Base-by-base conservation (phyloP, 306 rosid species). In the Hippophae rhamnoides region DNA sequence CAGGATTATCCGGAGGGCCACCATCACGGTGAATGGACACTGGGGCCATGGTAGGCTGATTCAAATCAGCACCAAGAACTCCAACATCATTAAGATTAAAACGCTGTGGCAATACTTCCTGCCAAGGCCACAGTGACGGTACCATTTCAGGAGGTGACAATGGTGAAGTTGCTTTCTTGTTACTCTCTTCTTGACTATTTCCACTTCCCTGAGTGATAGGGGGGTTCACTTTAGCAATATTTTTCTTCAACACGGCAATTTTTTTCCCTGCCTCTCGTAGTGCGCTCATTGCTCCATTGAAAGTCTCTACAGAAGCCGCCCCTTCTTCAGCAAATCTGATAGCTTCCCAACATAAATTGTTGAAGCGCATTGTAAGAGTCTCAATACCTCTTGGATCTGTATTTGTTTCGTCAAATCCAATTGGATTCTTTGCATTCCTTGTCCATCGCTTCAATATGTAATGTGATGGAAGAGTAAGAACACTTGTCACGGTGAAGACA, bases 391-490 rank as follows among this genome's bases (percentile, higher is more conserved):
- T 81, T 40, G 74, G 47, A 69, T 81, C 77, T 58, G 66, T 27
- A 74, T 46, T 63, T 61, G 69, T 67, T 69, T 81, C 95, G 45
- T 84, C 81, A 13, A 72, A 66, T 61, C 67, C 73, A 47, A 52
- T 41, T 60, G 59, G 61, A 25, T 66, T 67, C 72, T 77, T 87
- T 18, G 82, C 84, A 79, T 84, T 77, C 63, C 78, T 83, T 11
- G 95, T 86, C 95, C 95, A 86, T 54, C 90, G 79, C 66, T 79
- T 86, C 76, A 84, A 68, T 63, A 86, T 81, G 73, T 74, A 86
- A 76, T 69, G 82, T 0, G 73, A 56, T 52, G 90, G 90, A 75
- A 86, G 86, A 65, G 88, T 83, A 66, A 86, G 95, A 75, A 81
- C 90, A 68, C 81, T 86, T 57, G 95, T 86, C 9, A 86, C 95